Base-by-base conservation (phyloP, 2,329 filamentous ascomycete genomes). In the Didymella exigua region DNA sequence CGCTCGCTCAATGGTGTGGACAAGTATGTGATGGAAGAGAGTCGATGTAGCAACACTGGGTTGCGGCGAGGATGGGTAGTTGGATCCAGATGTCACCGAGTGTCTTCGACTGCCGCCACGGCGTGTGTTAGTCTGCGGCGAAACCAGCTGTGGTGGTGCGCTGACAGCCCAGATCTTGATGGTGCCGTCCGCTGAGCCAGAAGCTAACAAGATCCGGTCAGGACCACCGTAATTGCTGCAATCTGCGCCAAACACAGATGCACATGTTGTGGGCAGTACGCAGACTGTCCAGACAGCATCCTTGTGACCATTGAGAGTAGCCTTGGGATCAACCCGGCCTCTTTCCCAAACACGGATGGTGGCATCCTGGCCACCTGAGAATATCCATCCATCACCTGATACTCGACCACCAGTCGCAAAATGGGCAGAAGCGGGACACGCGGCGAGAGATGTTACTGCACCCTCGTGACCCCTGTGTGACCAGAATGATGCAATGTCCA, bases 261-360 rank as follows among this genome's bases (percentile, higher is more conserved):
- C 90, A 16, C 91, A 83, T 0, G 90, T 93, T 3, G 90, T 87
- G 3, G 95, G 95, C 2, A 99, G 83, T 13, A 98, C 91, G 69
- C 93, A 97, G 2, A 99, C 84, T 2, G 92, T 89, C 95, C 95
- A 99, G 4, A 99, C 91, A 4, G 93, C 91, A 79, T 99, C 95
- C 0, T 89, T 96, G 70, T 98, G 95, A 0, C 93, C 93, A 63
- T 97, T 91, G 4, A 99, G 81, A 0, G 92, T 96, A 2, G 92
- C 92, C 76, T 98, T 98, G 7, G 95, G 92, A 71, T 98, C 95
- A 27, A 99, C 91, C 41, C 93, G 83, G 24, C 93, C 93, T 45
- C 93, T 86, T 75, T 99, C 93, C 95, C 95, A 99, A 0, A 99
- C 92, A 26, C 93, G 86, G 31, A 99, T 87, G 6, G 91, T 96